Evolutionary conservation across 2,329 filamentous ascomycete species (phyloP).

Genomic region (Ceratocystis eucalypticola): DNA sequence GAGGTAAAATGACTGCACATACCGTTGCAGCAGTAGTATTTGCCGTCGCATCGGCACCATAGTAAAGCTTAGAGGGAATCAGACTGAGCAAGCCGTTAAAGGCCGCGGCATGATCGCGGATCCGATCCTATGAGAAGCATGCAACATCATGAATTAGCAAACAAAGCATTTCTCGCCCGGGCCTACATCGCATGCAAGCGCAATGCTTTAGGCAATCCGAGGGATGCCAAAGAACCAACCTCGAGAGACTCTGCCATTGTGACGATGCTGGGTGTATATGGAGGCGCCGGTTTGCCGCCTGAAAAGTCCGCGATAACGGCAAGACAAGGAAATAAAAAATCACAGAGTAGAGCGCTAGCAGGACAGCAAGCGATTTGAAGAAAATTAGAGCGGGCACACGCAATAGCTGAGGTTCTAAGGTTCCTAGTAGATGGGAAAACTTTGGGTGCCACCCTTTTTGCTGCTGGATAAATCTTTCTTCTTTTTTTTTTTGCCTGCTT

Average conservation of each 20-base stretch:
- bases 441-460: background rate
- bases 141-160: slow-evolving; percentile 11
- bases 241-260: slow-evolving; percentile 24
- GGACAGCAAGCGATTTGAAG: background rate
- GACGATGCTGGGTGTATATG: slow-evolving; percentile 1
- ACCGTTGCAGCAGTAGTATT: slow-evolving; percentile 30
- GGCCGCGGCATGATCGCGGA: slow-evolving; percentile 51
- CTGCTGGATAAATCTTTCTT: slow-evolving; percentile 1
- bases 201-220: background rate
- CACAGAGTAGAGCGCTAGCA: background rate
- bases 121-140: slow-evolving; percentile 35
- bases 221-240: slow-evolving; percentile 20
- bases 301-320: background rate
- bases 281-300: background rate
- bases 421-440: slow-evolving; percentile 1
- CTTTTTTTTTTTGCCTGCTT: background rate
- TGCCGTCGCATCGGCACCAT: slow-evolving; percentile 77
- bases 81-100: slow-evolving; percentile 79
- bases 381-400: background rate
- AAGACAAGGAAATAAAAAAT: background rate
- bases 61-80: slow-evolving; percentile 84
- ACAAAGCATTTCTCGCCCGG: background rate
- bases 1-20: slow-evolving; percentile 37
- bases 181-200: background rate
- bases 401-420: background rate